A percentile compares a stretch with the other conserved stretches of the same genome.
Conservation (phyloP, 805 yeast genomes). For the Metschnikowia matae region DNA sequence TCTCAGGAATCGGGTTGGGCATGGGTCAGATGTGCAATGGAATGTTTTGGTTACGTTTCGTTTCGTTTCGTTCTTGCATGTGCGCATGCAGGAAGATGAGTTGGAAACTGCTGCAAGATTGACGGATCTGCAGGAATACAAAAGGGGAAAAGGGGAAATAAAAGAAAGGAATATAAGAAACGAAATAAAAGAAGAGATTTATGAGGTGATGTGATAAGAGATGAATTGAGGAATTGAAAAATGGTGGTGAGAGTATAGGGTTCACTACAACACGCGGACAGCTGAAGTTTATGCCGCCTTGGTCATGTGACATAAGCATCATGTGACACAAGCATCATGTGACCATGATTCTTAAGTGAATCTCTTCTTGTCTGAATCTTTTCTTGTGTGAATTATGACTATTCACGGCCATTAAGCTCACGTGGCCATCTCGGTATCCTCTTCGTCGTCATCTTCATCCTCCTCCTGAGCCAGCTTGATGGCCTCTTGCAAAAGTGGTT, state of each 20-base stretch:
- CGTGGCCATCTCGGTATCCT: slow-evolving; percentile 30
- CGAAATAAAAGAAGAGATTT: no score
- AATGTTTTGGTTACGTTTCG: slow-evolving; percentile 1
- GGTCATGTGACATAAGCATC: no score
- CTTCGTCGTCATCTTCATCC: slow-evolving; percentile 71
- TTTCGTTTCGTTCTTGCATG: slow-evolving; percentile 2
- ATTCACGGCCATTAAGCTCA: slow-evolving; percentile 1
- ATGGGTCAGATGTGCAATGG: not conserved
- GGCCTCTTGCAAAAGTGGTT: slow-evolving; percentile 77
- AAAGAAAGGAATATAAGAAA: no score
- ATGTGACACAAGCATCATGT: no score
- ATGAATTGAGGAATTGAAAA: no score
- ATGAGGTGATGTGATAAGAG: no score
- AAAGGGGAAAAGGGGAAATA: no score
- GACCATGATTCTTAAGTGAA: no score
- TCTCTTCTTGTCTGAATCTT: not conserved
- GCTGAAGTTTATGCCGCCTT: not conserved
- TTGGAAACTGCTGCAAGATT: not conserved
- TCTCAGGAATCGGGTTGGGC: not conserved
- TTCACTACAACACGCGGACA: no score
- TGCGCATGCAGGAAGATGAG: slow-evolving; percentile 1
- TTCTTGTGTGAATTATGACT: not conserved
- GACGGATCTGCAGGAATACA: not conserved
- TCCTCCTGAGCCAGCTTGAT: slow-evolving; percentile 78
- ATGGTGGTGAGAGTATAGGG: no score